phyloP scores from a whole-genome alignment of 306 rosid genomes.

The Geum urbanum region DNA sequence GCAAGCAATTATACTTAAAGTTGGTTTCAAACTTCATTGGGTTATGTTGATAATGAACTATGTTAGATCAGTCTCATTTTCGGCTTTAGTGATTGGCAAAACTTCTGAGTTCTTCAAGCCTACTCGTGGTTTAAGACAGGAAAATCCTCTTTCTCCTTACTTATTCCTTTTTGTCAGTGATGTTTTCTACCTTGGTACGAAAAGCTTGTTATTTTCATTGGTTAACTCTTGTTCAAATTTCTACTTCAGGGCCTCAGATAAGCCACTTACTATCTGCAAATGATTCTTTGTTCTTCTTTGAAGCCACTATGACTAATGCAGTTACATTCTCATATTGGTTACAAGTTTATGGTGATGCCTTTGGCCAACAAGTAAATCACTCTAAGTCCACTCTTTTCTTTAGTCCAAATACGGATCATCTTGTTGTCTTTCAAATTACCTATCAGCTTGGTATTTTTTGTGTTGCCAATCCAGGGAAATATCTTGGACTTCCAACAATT shows the following conservation, averaged over 20 bases:
- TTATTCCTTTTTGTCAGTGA: neutral
- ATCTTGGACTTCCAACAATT: neutral
- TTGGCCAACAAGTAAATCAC: neutral
- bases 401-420: neutral
- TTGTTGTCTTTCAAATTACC: too few relatives aligned
- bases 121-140: neutral
- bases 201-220: neutral
- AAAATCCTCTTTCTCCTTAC: neutral
- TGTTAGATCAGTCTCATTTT: neutral
- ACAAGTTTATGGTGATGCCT: neutral
- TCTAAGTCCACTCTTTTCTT: neutral
- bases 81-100: neutral
- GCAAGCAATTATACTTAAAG: neutral
- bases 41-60: neutral
- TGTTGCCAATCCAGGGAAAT: neutral
- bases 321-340: neutral
- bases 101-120: neutral
- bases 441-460: neutral
- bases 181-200: neutral
- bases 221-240: neutral
- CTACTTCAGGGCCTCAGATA: neutral
- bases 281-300: neutral
- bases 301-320: neutral
- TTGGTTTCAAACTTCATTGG: neutral
- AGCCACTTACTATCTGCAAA: neutral